Evolutionary conservation across 306 rosid species (phyloP), one percentile per base, ranked within the genome.

Genomic region (Quercus variabilis): DNA sequence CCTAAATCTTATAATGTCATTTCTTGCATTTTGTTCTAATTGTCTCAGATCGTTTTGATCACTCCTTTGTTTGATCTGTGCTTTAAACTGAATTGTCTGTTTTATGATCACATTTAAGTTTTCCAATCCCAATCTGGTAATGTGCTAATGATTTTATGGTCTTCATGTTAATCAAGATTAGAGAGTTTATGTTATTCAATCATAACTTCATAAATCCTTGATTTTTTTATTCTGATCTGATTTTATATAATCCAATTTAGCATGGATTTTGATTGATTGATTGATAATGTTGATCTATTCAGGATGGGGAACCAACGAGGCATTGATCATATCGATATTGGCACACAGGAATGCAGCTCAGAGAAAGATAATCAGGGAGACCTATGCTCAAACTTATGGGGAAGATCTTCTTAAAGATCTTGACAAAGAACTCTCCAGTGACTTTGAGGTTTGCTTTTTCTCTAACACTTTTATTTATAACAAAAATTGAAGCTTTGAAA

Each of bases 241-340:
- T 12, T 13, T 12, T 12, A 12, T 49, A 11, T 46, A 13, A 3
- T 11, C 14, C 54, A 49, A 49, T 49, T 49, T 49, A 3, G 17
- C 54, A 12, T 49, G 54, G 17, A 49, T 49, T 13, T 35, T 35
- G 41, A 35, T 31, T 31, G 35, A 31, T 43, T 43, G 11, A 46
- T 41, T 41, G 46, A 38, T 38, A 3, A 31, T 70, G 63, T 59
- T 79, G 31, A 11, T 41, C 3, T 41, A 8, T 41, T 41, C 79
- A 89, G 93, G 91, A 78, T 90, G 91, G 93, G 90, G 88, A n/a
- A 90, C 93, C 31, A 86, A 90, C 35, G 88, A 90, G 76, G 83
- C 1, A 3, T 69, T 79, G 70, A 87, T 90, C 82, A 80, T 87
- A 65, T 83, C 93, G 68, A 90, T 90, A 68, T 76, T 87, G 87